Evolutionary conservation across 2,329 filamentous ascomycete genomes (phyloP).

Genomic region (Hypoxylon sp.): DNA sequence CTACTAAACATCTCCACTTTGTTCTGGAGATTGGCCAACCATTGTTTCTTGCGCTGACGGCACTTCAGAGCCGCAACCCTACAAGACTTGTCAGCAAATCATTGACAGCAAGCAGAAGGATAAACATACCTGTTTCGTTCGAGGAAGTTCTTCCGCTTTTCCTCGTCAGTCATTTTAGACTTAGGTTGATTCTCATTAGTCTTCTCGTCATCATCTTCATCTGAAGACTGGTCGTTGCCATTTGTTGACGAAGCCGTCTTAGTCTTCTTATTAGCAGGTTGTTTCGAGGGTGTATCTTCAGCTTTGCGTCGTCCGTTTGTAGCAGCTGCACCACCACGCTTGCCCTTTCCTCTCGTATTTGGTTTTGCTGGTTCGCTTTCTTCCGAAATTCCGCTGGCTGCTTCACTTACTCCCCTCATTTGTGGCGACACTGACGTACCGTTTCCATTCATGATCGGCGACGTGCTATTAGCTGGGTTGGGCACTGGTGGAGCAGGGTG

Average conservation of each 20-base stretch:
- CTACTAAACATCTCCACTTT: slow-evolving; percentile 94
- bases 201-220: slow-evolving; percentile 68
- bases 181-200: slow-evolving; percentile 71
- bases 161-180: slow-evolving; percentile 95
- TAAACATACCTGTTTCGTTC: slow-evolving; percentile 88
- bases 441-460: slow-evolving; percentile 68
- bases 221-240: slow-evolving; percentile 64
- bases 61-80: slow-evolving; percentile 98
- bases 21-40: slow-evolving; percentile 92
- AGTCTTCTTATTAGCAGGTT: slow-evolving; percentile 76
- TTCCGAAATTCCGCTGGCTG: slow-evolving; percentile 79
- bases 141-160: slow-evolving; percentile 98
- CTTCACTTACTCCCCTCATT: slow-evolving; percentile 74
- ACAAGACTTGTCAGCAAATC: slow-evolving; percentile 45
- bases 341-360: slow-evolving; percentile 75
- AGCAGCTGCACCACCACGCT: slow-evolving; percentile 68
- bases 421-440: slow-evolving; percentile 61
- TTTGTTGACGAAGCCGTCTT: slow-evolving; percentile 65
- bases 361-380: slow-evolving; percentile 79
- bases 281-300: slow-evolving; percentile 75
- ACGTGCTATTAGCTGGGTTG: slow-evolving; percentile 60
- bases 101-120: neutral
- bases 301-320: slow-evolving; percentile 83
- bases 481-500: slow-evolving; percentile 61
- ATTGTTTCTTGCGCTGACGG: slow-evolving; percentile 98